Percentiles rank a stretch among this genome's conserved stretches.
These are phyloP conservation scores for Acmispon strigosus DNA, from an alignment of 306 rosid genomes.

Conservation along the genomic window DNA sequence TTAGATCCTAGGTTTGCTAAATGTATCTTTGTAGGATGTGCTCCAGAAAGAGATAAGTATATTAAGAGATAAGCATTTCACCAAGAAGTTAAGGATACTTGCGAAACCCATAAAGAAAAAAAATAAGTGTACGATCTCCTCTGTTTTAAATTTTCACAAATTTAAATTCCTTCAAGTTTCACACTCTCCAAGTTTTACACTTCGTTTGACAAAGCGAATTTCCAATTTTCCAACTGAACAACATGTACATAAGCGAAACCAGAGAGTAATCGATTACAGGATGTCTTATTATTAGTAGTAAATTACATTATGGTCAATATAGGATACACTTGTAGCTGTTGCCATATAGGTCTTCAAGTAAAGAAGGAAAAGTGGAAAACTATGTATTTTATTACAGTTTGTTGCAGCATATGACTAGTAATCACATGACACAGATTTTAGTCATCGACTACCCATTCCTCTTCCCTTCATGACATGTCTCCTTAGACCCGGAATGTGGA, in stretches of 20 bases:
- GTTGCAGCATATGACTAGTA: slow-evolving; percentile 20
- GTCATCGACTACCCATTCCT: slow-evolving; percentile 38
- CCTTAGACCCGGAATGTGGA: slow-evolving; percentile 83
- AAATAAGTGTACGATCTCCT: too few relatives aligned
- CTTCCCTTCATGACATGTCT: slow-evolving; percentile 90
- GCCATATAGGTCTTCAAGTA: slow-evolving; percentile 14
- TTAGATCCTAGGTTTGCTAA: too few relatives aligned
- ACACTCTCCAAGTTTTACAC: too few relatives aligned
- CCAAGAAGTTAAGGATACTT: too few relatives aligned
- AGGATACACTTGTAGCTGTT: slow-evolving; percentile 16
- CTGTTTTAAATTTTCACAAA: too few relatives aligned
- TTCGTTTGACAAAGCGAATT: too few relatives aligned
- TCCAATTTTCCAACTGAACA: not conserved
- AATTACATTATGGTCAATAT: slow-evolving; percentile 34
- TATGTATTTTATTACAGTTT: slow-evolving; percentile 22
- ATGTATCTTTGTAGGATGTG: too few relatives aligned
- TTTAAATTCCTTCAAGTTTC: too few relatives aligned
- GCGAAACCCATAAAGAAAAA: too few relatives aligned
- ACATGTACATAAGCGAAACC: not conserved
- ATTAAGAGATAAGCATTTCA: too few relatives aligned
- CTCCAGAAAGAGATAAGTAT: too few relatives aligned
- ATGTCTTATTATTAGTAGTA: slow-evolving; percentile 23
- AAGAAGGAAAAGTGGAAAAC: not conserved
- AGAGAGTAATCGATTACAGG: not conserved
- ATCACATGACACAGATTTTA: slow-evolving; percentile 5